Percentiles rank a stretch among this genome's conserved stretches.
Conservation (phyloP, 257 asterid genomes). For the Craterostigma plantagineum region DNA sequence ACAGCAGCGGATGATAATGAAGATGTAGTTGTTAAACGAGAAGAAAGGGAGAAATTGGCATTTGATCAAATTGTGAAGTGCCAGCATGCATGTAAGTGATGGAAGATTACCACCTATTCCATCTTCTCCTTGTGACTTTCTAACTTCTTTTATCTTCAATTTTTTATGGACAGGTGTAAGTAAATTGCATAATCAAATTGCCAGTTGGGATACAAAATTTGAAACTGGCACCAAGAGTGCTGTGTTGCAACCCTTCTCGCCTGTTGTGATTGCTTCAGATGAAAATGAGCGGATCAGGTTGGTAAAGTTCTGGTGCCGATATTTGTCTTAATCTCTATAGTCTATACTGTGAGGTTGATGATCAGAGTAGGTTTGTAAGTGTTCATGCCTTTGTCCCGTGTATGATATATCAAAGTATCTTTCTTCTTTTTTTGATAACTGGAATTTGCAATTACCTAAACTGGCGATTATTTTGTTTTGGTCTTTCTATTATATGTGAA, state of each 20-base stretch:
- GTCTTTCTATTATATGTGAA: no score
- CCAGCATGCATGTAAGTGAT: conserved; percentile 62
- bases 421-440: no score
- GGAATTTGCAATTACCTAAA: no score
- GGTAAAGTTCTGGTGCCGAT: conserved; percentile 5
- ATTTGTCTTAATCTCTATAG: no score
- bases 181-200: conserved; percentile 76
- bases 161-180: conserved; percentile 44
- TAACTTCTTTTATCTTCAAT: conserved; percentile 5
- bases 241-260: conserved; percentile 76
- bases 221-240: conserved; percentile 71
- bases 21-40: conserved; percentile 66
- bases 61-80: conserved; percentile 73
- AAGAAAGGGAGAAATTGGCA: conserved; percentile 70
- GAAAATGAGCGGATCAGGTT: conserved; percentile 85
- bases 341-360: no score
- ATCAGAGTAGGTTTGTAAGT: no score
- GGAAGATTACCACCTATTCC: conserved; percentile 8
- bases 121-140: conserved; percentile 1
- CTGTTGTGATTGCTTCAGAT: conserved; percentile 82
- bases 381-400: no score
- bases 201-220: conserved; percentile 95
- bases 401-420: no score
- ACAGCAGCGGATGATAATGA: conserved; percentile 74
- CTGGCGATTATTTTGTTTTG: no score